phyloP scores from a whole-genome alignment of 306 rosid genomes.

The Quercus bicolor region DNA sequence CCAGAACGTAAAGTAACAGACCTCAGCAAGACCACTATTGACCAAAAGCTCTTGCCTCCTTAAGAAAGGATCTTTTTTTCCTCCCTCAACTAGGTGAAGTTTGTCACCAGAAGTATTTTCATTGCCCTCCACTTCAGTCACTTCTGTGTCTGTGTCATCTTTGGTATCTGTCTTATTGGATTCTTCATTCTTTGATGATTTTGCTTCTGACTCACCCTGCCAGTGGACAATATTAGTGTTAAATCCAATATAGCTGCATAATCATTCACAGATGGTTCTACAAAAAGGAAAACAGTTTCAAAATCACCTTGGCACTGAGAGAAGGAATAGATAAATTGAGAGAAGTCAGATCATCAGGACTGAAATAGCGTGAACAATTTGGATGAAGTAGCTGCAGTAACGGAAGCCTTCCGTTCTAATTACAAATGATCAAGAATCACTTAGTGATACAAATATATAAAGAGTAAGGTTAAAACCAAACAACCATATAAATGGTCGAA shows the following conservation, averaged over 20 bases:
- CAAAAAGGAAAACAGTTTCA: background rate
- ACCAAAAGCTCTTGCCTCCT: constrained; percentile 89
- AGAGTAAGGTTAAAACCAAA: constrained; percentile 5
- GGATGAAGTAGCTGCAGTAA: constrained; percentile 82
- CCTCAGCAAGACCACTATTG: constrained; percentile 94
- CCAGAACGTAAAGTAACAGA: constrained; percentile 31
- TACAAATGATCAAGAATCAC: constrained; percentile 11
- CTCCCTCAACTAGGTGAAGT: constrained; percentile 56
- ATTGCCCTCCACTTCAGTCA: constrained; percentile 32
- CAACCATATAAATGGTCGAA: background rate
- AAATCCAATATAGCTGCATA: constrained; percentile 19
- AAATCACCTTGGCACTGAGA: constrained; percentile 63
- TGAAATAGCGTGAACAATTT: constrained; percentile 73
- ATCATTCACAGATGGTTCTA: background rate
- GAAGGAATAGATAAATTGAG: constrained; percentile 70
- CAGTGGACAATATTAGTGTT: constrained; percentile 13
- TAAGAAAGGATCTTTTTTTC: constrained; percentile 83
- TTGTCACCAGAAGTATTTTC: constrained; percentile 33
- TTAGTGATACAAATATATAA: constrained; percentile 2
- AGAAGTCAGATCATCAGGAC: constrained; percentile 75
- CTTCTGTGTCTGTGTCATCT: constrained; percentile 33
- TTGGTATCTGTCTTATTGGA: constrained; percentile 40
- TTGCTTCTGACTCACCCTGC: constrained; percentile 50
- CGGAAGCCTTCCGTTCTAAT: constrained; percentile 76
- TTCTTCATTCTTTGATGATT: constrained; percentile 32